Evolutionary conservation across 2,329 filamentous ascomycete species (phyloP).

Genomic region (Tricladium varicosporioides): DNA sequence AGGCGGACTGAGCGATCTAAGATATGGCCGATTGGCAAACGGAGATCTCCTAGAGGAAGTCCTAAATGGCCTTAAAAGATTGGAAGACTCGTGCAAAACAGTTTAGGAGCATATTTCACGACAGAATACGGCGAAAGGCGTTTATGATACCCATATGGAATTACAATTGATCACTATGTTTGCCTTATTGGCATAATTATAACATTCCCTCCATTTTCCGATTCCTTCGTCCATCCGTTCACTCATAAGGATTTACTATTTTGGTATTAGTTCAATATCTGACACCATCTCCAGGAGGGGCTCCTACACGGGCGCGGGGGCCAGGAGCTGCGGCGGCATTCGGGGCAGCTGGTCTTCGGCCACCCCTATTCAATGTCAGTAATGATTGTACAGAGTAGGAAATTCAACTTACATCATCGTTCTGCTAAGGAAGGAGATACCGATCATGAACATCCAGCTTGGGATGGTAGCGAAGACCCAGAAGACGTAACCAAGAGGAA

Average conservation of each 20-base stretch:
- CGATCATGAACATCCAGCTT: conserved; percentile 77
- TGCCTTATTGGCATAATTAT: conserved; percentile 10
- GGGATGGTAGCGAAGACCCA: conserved; percentile 66
- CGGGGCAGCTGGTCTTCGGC: conserved; percentile 12
- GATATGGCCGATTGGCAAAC: conserved; percentile 74
- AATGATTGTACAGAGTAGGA: conserved; percentile 13
- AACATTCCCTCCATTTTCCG: conserved; percentile 7
- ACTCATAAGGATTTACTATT: conserved; percentile 13
- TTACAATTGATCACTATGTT: conserved; percentile 29
- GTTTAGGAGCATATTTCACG: conserved; percentile 8
- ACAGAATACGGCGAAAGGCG: conserved; percentile 8
- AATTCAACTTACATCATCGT: conserved; percentile 67
- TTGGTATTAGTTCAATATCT: conserved; percentile 16
- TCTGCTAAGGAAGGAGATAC: conserved; percentile 70
- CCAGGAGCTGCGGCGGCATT: conserved; percentile 14
- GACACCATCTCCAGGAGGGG: conserved; percentile 24
- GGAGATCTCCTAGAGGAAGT: conserved; percentile 63
- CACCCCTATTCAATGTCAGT: conserved; percentile 28
- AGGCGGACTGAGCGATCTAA: conserved; percentile 75
- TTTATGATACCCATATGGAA: conserved; percentile 31
- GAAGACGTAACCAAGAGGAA: conserved; percentile 66
- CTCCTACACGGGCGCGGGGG: conserved; percentile 26
- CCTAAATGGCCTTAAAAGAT: conserved; percentile 60
- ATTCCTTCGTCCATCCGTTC: conserved; percentile 1
- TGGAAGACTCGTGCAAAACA: conserved; percentile 44